Evolutionary conservation across 176 grass and related monocot species (phyloP).

Genomic region (Juncus effusus): DNA sequence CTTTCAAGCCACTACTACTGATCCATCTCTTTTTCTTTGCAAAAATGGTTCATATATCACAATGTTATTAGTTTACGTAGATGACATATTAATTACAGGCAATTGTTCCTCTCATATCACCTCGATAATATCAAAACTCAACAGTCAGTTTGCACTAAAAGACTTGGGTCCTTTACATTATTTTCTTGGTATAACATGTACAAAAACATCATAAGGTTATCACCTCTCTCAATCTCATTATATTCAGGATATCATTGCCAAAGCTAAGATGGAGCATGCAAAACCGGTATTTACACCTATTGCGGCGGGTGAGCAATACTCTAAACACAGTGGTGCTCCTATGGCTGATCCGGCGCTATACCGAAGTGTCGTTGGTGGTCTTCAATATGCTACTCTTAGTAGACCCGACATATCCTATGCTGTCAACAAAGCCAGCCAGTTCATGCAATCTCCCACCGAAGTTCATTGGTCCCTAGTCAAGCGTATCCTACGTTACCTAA

Average conservation of each 20-base stretch:
- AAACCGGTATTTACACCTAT: background rate
- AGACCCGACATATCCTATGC: background rate
- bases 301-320: background rate
- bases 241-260: background rate
- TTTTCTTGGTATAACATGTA: background rate
- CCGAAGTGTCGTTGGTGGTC: background rate
- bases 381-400: conserved; percentile 7
- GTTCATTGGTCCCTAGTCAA: background rate
- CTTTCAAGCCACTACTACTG: background rate
- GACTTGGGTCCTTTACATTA: background rate
- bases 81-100: conserved; percentile 11
- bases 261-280: background rate
- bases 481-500: background rate
- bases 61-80: conserved; percentile 4
- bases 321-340: background rate
- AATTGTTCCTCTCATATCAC: background rate
- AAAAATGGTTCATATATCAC: too few species aligned
- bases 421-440: background rate
- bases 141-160: background rate
- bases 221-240: background rate
- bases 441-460: background rate
- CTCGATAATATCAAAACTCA: background rate
- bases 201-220: too few species aligned
- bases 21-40: conserved; percentile 5
- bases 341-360: background rate